Conservation (phyloP, 1,284 basidiomycete species). For the Puccinia horiana region DNA sequence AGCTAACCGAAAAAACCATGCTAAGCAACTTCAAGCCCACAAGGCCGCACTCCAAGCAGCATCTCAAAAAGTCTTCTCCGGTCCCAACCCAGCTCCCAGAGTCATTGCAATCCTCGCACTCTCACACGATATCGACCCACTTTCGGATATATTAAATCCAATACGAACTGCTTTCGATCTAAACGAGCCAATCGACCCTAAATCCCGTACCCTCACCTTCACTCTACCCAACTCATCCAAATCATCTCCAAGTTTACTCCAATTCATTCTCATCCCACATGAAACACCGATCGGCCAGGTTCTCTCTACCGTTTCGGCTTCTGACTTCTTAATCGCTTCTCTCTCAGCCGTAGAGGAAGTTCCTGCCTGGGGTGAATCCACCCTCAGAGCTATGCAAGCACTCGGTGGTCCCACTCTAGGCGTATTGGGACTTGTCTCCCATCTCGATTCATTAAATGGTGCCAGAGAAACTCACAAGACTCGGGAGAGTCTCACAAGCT, state of each 20-base stretch:
- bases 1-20: constrained; percentile 32
- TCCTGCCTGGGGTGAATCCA: constrained; percentile 79
- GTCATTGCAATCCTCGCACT: constrained; percentile 37
- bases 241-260: constrained; percentile 61
- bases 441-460: constrained; percentile 28
- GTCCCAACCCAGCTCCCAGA: constrained; percentile 26
- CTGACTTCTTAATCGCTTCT: constrained; percentile 85
- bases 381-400: constrained; percentile 72
- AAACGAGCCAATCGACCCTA: background rate
- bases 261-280: constrained; percentile 69
- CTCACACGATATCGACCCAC: constrained; percentile 32
- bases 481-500: constrained; percentile 82
- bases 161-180: constrained; percentile 5
- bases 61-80: constrained; percentile 35
- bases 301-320: constrained; percentile 81
- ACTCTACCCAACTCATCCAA: constrained; percentile 17
- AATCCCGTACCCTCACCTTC: constrained; percentile 18
- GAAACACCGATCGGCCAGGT: constrained; percentile 67
- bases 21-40: constrained; percentile 32
- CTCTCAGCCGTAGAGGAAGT: constrained; percentile 82
- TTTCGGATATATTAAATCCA: background rate
- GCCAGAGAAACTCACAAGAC: constrained; percentile 61
- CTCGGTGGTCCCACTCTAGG: constrained; percentile 72
- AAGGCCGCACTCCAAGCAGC: constrained; percentile 29
- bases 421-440: constrained; percentile 61